Base-by-base conservation (phyloP, 2,329 filamentous ascomycete genomes). In the Cryoendolithus antarcticus region DNA sequence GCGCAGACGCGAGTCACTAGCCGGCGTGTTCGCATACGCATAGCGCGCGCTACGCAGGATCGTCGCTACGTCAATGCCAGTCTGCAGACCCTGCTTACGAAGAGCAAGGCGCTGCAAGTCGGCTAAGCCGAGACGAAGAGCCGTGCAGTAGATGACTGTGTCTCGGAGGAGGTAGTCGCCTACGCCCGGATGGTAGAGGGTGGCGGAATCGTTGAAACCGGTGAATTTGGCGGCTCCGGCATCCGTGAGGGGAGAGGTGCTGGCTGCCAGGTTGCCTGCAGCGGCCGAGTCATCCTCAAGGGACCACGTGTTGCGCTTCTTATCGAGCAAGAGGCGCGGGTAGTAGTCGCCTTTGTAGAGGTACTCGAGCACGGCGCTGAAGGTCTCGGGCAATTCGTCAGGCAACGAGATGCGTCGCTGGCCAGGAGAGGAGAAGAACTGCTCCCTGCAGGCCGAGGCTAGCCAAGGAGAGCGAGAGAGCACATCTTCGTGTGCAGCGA, bases 301-400 rank as follows among this genome's bases (percentile, higher is more conserved):
- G 61, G 85, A 78, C 83, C 84, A 94, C 67, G 80, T 82, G 70
- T 84, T 80, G 59, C 77, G 81, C 62, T 80, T 79, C 72, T 83
- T 86, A 74, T 84, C 83, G 63, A 86, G 84, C 52, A 93, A 59
- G 67, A 95, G 72, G 62, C 86, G 83, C 41, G 88, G 88, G 63
- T 83, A 91, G 68, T 93, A 94, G 72, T 93, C 86, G 51, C 84
- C 86, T 71, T 93, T 93, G 80, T 95, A 95, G 51, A 95, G 77
- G 63, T 88, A 95, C 70, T 95, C 88, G 67, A 95, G 85, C 56
- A 95, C 72, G 57, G 82, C 88, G 61, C 86, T 93, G 65, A 95
- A 84, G 62, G 93, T 75, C 70, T 93, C 86, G 52, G 88, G 86
- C 69, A 93, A 85, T 72, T 77, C 75, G 52, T 75, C 71, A 74